phyloP scores from a whole-genome alignment of 768 basidiomycete species.

The Panus rudis region DNA sequence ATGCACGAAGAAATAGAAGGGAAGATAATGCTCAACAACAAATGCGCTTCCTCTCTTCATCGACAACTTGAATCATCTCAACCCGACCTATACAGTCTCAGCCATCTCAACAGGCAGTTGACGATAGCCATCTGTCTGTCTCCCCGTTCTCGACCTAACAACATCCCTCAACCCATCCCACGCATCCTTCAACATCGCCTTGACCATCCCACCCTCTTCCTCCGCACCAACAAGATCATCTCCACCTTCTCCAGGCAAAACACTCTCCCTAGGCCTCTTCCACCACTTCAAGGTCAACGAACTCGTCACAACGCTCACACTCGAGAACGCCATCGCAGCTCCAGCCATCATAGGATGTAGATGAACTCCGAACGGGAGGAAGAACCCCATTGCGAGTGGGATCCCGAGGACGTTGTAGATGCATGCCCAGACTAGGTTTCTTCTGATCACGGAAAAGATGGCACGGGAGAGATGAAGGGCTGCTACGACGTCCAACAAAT shows the following conservation, averaged over 20 bases:
- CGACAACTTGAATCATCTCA: too few species aligned
- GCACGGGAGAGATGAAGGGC: slow-evolving; percentile 83
- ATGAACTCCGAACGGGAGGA: slow-evolving; percentile 87
- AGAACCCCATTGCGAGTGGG: slow-evolving; percentile 95
- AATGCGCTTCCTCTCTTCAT: too few species aligned
- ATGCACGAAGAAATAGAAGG: too few species aligned
- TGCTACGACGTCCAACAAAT: slow-evolving; percentile 95
- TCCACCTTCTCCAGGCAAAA: slow-evolving; percentile 56
- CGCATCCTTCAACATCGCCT: slow-evolving; percentile 36
- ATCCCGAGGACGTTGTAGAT: slow-evolving; percentile 91
- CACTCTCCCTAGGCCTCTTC: slow-evolving; percentile 59
- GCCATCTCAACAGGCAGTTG: slow-evolving; percentile 60
- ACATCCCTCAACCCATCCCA: slow-evolving; percentile 36
- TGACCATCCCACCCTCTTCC: slow-evolving; percentile 36
- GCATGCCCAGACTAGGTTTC: slow-evolving; percentile 96
- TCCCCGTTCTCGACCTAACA: slow-evolving; percentile 28
- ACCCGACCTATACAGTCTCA: slow-evolving; percentile 20
- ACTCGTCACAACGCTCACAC: slow-evolving; percentile 90
- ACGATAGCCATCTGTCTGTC: slow-evolving; percentile 49
- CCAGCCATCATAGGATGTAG: slow-evolving; percentile 98
- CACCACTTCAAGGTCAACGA: slow-evolving; percentile 84
- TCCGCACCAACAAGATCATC: slow-evolving; percentile 26
- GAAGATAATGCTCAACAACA: too few species aligned
- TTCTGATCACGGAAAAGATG: slow-evolving; percentile 86
- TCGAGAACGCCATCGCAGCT: slow-evolving; percentile 98